Evolutionary conservation across 495 filamentous ascomycete genomes (phyloP).

Genomic region (Hypoxylon cercidicola): DNA sequence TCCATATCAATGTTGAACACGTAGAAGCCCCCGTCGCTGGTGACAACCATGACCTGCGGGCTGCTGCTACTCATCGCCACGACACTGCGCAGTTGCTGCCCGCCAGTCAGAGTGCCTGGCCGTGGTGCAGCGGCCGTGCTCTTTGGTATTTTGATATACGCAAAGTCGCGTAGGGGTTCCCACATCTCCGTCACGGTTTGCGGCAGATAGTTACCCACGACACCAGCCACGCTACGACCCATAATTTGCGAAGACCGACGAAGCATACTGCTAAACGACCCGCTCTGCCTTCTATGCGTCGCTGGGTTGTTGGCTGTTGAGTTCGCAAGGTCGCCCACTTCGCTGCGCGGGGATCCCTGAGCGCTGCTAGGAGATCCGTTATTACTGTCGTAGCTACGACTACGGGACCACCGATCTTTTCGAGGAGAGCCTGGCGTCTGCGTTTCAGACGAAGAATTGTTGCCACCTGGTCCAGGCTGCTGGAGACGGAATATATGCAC

Average conservation of each 20-base stretch:
- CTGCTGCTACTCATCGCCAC: constrained; percentile 94
- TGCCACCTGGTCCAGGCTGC: constrained; percentile 43
- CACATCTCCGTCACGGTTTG: constrained; percentile 95
- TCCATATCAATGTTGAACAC: constrained; percentile 96
- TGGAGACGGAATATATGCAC: constrained; percentile 93
- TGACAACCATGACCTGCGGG: constrained; percentile 97
- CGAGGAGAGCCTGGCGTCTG: constrained; percentile 51
- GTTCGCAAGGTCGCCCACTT: constrained; percentile 50
- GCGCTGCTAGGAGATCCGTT: constrained; percentile 57
- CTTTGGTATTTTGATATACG: constrained; percentile 93
- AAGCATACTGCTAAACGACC: constrained; percentile 85
- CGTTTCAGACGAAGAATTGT: constrained; percentile 39
- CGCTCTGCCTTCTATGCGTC: constrained; percentile 60
- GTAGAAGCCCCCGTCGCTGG: constrained; percentile 93
- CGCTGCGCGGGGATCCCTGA: constrained; percentile 57
- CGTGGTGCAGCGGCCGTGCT: constrained; percentile 48
- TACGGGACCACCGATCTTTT: constrained; percentile 57
- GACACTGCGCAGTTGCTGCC: constrained; percentile 73
- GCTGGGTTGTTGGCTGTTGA: constrained; percentile 55
- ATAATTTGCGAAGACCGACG: constrained; percentile 97
- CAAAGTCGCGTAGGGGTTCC: constrained; percentile 95
- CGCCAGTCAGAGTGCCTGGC: constrained; percentile 46
- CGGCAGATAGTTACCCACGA: constrained; percentile 90
- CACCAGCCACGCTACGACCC: constrained; percentile 87
- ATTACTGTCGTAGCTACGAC: constrained; percentile 58